Evolutionary conservation across 139 green algal species (phyloP).

Genomic region (Ettlia oleoabundans): DNA sequence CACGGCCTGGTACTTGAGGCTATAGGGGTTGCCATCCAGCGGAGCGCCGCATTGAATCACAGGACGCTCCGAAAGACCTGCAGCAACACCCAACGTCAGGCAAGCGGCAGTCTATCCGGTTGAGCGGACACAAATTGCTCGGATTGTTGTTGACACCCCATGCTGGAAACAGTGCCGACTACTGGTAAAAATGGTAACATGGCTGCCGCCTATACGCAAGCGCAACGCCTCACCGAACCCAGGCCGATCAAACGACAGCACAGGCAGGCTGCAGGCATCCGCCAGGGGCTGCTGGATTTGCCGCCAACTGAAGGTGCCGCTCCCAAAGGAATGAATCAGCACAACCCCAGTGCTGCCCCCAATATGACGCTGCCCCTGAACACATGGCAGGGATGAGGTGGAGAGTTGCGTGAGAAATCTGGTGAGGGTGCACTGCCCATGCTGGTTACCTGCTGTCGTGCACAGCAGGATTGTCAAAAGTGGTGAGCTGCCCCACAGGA

Average conservation of each 20-base stretch:
- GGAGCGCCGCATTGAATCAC: background rate
- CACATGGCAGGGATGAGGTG: too few species aligned
- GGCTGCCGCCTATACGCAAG: background rate
- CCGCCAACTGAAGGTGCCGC: slow-evolving; percentile 80
- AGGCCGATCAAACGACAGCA: slow-evolving; percentile 71
- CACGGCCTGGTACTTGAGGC: slow-evolving; percentile 55
- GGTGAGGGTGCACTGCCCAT: too few species aligned
- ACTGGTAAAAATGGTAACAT: too few species aligned
- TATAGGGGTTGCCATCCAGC: slow-evolving; percentile 54
- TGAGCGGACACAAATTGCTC: too few species aligned
- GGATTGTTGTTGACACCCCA: too few species aligned
- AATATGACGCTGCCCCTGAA: background rate
- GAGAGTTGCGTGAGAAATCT: too few species aligned
- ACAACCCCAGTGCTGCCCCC: slow-evolving; percentile 42
- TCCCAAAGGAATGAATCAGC: slow-evolving; percentile 83
- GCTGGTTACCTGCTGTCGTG: too few species aligned
- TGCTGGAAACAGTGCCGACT: too few species aligned
- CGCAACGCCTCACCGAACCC: slow-evolving; percentile 57
- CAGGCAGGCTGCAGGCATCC: slow-evolving; percentile 53
- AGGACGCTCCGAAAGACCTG: slow-evolving; percentile 58
- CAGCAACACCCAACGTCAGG: too few species aligned
- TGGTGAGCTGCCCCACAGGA: too few species aligned
- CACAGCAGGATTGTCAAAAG: too few species aligned
- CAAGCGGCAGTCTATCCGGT: too few species aligned
- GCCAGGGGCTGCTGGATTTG: slow-evolving; percentile 80